A percentile compares a stretch with the other conserved stretches of the same genome.
Evolutionary conservation across 805 yeast species (phyloP).

Genomic region (Kuraishia floccosa): DNA sequence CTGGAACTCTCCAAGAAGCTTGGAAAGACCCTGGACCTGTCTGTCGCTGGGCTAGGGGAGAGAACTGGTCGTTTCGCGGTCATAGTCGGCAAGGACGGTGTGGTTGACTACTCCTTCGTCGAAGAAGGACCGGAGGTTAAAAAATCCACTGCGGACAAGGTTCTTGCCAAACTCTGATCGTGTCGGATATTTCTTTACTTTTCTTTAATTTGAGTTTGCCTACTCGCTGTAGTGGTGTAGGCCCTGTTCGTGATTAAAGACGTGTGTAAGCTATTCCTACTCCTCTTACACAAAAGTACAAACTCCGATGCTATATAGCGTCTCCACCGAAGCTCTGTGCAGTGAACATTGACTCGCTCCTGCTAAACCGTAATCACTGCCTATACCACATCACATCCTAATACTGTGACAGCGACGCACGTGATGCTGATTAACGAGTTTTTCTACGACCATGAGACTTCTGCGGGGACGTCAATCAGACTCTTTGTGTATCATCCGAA

Average conservation of each 20-base stretch:
- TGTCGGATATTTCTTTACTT: neutral
- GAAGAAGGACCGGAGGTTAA: conserved; percentile 16
- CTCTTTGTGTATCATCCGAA: conserved; percentile 57
- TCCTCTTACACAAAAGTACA: too few relatives aligned
- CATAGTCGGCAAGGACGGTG: conserved; percentile 38
- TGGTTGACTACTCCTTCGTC: conserved; percentile 19
- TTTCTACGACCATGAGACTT: conserved; percentile 52
- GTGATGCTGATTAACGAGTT: conserved; percentile 69
- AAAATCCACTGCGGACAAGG: conserved; percentile 13
- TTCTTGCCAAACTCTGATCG: conserved; percentile 12
- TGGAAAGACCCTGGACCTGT: conserved; percentile 47
- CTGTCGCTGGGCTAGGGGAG: conserved; percentile 39
- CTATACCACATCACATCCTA: too few relatives aligned
- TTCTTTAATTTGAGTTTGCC: too few relatives aligned
- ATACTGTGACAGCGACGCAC: too few relatives aligned
- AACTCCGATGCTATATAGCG: too few relatives aligned
- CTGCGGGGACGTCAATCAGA: conserved; percentile 57
- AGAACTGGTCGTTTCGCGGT: conserved; percentile 61
- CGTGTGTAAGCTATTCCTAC: too few relatives aligned
- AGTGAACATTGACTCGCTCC: too few relatives aligned
- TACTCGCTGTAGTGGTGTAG: too few relatives aligned
- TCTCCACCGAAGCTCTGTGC: too few relatives aligned
- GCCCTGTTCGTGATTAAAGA: too few relatives aligned
- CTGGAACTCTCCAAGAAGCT: conserved; percentile 43
- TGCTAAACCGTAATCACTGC: too few relatives aligned